A percentile compares a stretch with the other conserved stretches of the same genome.
Evolutionary conservation across 176 grass and related monocot genomes (phyloP).

Genomic region (Guadua angustifolia): DNA sequence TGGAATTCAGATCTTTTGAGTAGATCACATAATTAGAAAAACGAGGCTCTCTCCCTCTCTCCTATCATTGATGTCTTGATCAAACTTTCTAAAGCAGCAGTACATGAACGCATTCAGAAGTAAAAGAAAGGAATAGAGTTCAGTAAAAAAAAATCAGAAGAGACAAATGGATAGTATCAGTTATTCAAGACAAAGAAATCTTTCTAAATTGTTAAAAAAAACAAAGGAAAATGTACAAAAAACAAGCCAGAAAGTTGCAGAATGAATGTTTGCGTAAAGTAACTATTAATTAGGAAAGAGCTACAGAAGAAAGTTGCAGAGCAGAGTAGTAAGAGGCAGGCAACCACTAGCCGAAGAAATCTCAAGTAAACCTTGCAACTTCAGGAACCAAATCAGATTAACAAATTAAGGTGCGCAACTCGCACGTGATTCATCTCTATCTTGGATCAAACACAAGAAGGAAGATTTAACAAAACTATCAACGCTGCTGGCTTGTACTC

Average conservation of each 20-base stretch:
- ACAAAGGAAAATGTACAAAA: background rate
- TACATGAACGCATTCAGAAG: background rate
- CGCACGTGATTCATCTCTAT: background rate
- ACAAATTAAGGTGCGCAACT: background rate
- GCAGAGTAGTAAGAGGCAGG: background rate
- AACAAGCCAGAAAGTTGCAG: background rate
- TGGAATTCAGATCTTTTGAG: slow-evolving; percentile 7
- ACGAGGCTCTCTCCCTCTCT: background rate
- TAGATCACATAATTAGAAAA: background rate
- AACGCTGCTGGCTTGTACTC: background rate
- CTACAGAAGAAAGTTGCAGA: background rate
- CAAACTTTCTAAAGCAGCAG: background rate
- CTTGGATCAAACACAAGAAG: background rate
- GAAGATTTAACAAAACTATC: background rate
- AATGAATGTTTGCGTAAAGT: background rate
- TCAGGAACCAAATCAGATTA: background rate
- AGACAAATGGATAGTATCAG: background rate
- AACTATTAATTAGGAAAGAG: background rate
- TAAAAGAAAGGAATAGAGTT: background rate
- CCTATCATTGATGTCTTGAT: slow-evolving; percentile 7
- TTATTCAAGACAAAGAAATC: background rate
- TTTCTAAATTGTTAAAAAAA: background rate
- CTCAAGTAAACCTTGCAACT: background rate
- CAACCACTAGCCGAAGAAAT: slow-evolving; percentile 16
- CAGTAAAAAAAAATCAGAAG: background rate